These are phyloP conservation scores for Thielaviopsis ethacetica DNA, from an alignment of 2,329 filamentous ascomycete species.

Conservation along the genomic window DNA sequence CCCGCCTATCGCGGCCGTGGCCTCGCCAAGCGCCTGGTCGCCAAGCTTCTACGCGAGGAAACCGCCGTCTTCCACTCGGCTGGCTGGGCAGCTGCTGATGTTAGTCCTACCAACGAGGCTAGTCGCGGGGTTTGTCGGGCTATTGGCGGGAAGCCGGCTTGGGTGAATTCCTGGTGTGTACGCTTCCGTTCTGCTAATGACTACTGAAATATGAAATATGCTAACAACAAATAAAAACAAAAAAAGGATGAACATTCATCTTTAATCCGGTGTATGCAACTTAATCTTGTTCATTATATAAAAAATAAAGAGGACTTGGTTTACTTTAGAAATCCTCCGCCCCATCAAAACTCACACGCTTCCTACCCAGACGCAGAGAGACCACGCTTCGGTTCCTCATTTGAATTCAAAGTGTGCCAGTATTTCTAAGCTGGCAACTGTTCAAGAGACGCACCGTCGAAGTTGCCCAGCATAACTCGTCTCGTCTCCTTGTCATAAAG, in stretches of 20 bases:
- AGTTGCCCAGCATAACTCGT: too few relatives aligned
- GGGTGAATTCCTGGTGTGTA: constrained; percentile 41
- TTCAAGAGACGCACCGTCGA: too few relatives aligned
- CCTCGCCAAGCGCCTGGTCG: constrained; percentile 43
- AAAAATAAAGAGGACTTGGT: too few relatives aligned
- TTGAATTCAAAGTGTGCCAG: too few relatives aligned
- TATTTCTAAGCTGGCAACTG: too few relatives aligned
- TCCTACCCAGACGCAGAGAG: too few relatives aligned
- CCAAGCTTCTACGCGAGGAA: constrained; percentile 38
- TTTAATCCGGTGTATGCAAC: too few relatives aligned
- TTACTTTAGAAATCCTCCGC: too few relatives aligned
- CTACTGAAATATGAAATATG: background rate
- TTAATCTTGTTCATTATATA: too few relatives aligned
- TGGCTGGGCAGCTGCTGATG: constrained; percentile 45
- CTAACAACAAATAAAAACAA: background rate
- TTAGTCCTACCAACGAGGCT: constrained; percentile 40
- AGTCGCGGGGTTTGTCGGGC: constrained; percentile 48
- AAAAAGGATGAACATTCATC: background rate
- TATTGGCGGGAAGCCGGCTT: constrained; percentile 38
- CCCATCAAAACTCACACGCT: too few relatives aligned
- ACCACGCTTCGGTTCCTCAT: too few relatives aligned
- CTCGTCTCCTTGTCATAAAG: too few relatives aligned
- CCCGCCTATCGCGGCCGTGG: constrained; percentile 41
- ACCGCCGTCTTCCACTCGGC: constrained; percentile 29
- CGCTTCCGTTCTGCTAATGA: background rate